Percentiles rank a stretch among this genome's conserved stretches.
These are phyloP conservation scores for Botrytis hyacinthi DNA, from an alignment of 2,329 filamentous ascomycete species.

Conservation along the genomic window DNA sequence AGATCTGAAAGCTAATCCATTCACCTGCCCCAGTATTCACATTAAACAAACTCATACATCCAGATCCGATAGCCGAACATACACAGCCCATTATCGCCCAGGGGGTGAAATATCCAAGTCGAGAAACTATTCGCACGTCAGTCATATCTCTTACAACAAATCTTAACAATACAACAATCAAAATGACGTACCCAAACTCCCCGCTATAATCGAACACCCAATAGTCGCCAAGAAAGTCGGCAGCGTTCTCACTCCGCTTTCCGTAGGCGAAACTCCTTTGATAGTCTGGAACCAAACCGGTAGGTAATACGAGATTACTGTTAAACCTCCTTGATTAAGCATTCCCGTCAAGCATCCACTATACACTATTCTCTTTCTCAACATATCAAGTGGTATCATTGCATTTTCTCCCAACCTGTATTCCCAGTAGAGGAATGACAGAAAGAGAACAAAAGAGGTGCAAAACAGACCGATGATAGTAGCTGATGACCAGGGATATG, in stretches of 20 bases:
- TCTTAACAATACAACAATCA: fast-evolving
- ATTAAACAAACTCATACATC: not conserved
- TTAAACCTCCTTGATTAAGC: not conserved
- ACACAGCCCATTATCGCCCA: not conserved
- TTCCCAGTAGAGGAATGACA: not conserved
- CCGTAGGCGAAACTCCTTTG: not conserved
- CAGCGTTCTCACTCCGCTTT: not conserved
- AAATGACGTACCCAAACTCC: not conserved
- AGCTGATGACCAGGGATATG: not conserved
- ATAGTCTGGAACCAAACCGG: not conserved
- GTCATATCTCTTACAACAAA: not conserved
- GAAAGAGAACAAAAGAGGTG: not conserved
- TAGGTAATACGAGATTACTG: not conserved
- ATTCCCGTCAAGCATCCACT: not conserved
- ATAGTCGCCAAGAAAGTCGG: not conserved
- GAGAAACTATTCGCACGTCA: not conserved
- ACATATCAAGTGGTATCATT: not conserved
- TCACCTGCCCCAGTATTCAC: not conserved
- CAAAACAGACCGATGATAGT: not conserved
- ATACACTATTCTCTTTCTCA: not conserved
- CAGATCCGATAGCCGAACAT: not conserved
- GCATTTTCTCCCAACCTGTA: not conserved
- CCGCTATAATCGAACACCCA: not conserved
- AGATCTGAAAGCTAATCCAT: not conserved
- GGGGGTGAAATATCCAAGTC: not conserved